Evolutionary conservation across 495 filamentous ascomycete species (phyloP), one percentile per base, ranked within the genome.

Genomic region (Thermochaetoides thermophila): DNA sequence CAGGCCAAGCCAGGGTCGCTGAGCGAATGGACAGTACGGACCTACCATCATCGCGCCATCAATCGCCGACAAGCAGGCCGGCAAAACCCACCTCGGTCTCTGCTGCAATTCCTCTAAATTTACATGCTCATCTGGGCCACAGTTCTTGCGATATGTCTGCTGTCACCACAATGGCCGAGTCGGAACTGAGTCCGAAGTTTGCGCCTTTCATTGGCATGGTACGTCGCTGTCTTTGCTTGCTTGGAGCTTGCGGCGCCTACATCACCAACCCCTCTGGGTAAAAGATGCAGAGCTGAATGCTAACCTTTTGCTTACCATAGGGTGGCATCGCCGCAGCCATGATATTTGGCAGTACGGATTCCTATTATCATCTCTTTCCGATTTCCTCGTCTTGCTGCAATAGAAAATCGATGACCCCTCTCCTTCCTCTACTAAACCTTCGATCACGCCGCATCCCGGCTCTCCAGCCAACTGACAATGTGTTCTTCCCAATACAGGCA

Each of bases 201-300:
- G 89, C 89, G 49, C 85, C 87, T 29, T 99, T 99, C 69, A 74
- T 96, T 50, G 91, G 91, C 62, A 84, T 96, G 75, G 91, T 95
- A 12, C 6, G 13, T 22, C 36, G 18, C 17, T 5, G 13, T 28
- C 12, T 13, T 10, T 0, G 11, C 23, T 32, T 18, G 9, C 3
- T 19, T 16, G 20, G 34, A n/a, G 30, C 14, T 14, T 13, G 12
- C 13, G 17, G 11, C 19, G 13, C 20, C 2, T 25, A 32, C 8
- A 7, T 10, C 28, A 14, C 17, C 22, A 27, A 24, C 6, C 6
- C 21, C 11, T 24, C 21, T 27, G 7, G n/a, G 17, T 4, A 11
- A 3, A 22, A 22, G 7, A 38, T 39, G n/a, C n/a, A n/a, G n/a
- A n/a, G n/a, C n/a, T n/a, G n/a, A n/a, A n/a, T 60, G 46, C 62